Conservation (phyloP, 202 grass and related monocot genomes). For the Brachypodium distachyon region DNA sequence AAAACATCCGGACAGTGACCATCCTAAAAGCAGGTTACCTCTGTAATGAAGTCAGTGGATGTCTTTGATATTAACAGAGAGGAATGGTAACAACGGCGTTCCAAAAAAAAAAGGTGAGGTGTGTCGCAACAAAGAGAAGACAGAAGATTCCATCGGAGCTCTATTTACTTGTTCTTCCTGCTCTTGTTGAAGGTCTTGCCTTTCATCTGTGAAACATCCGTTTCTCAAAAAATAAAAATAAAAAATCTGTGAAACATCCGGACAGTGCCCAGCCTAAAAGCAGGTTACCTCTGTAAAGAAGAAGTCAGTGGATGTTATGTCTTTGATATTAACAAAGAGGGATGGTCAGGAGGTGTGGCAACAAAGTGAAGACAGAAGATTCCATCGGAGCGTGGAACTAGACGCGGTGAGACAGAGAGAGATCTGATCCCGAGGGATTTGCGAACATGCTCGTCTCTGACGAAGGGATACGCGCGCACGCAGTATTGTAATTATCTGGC, state of each 20-base stretch:
- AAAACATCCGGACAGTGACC: not conserved
- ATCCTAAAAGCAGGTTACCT: not conserved
- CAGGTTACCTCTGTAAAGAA: not conserved
- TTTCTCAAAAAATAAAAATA: no score
- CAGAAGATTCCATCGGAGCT: no score
- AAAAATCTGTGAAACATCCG: not conserved
- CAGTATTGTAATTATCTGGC: not conserved
- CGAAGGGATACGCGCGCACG: constrained; percentile 8
- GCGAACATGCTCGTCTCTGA: constrained; percentile 31
- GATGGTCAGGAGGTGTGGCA: not conserved
- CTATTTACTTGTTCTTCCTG: not conserved
- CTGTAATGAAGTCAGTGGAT: not conserved
- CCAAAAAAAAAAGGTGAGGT: no score
- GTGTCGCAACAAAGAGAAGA: not conserved
- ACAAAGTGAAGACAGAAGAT: not conserved
- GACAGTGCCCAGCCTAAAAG: not conserved
- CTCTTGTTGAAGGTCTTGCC: not conserved
- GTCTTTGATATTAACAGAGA: not conserved
- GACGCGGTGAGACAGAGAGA: constrained; percentile 14
- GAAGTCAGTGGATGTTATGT: not conserved
- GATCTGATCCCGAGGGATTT: constrained; percentile 43
- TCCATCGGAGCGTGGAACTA: not conserved
- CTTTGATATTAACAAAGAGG: not conserved
- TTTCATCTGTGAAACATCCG: not conserved
- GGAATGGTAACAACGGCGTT: not conserved